Percentiles rank a stretch among this genome's conserved stretches.
Conservation (phyloP, 768 basidiomycete species). For the Xerocomellus intermedius region DNA sequence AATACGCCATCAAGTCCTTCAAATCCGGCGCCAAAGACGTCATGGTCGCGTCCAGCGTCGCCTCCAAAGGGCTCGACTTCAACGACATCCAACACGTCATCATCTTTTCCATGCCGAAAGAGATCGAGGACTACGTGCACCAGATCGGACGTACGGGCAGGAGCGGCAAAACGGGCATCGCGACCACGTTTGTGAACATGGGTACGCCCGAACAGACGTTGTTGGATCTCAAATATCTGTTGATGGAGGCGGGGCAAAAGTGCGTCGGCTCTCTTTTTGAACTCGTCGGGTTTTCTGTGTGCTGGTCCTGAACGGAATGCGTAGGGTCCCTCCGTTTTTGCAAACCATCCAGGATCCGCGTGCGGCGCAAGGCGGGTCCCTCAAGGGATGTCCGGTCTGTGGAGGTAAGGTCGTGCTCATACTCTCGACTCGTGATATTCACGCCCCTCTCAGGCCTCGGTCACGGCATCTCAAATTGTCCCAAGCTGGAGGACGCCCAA, state of each 20-base stretch:
- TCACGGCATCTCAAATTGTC: conserved; percentile 92
- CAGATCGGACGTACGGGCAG: conserved; percentile 98
- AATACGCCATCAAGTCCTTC: conserved; percentile 98
- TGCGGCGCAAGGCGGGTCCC: conserved; percentile 67
- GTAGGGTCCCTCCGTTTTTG: conserved; percentile 91
- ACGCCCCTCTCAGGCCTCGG: conserved; percentile 64
- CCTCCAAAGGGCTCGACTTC: conserved; percentile 98
- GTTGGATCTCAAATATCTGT: conserved; percentile 92
- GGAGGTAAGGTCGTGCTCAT: conserved; percentile 56
- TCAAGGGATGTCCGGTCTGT: conserved; percentile 93
- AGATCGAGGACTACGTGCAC: conserved; percentile 99
- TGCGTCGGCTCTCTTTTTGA: conserved; percentile 37
- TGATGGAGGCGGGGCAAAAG: conserved; percentile 99
- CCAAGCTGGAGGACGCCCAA: conserved; percentile 93
- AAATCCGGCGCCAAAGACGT: conserved; percentile 97
- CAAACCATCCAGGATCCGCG: conserved; percentile 88
- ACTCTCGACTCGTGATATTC: background rate
- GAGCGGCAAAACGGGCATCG: conserved; percentile 97
- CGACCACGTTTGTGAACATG: conserved; percentile 99
- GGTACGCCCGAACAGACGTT: conserved; percentile 95
- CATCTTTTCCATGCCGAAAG: conserved; percentile 99
- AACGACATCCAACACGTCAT: conserved; percentile 99
- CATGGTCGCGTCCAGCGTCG: conserved; percentile 98
- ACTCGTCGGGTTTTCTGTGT: background rate
- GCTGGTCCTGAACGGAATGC: background rate